These are phyloP conservation scores for Persicaria tinctoria DNA, from an alignment of 148 eudicot species.

Conservation along the genomic window DNA sequence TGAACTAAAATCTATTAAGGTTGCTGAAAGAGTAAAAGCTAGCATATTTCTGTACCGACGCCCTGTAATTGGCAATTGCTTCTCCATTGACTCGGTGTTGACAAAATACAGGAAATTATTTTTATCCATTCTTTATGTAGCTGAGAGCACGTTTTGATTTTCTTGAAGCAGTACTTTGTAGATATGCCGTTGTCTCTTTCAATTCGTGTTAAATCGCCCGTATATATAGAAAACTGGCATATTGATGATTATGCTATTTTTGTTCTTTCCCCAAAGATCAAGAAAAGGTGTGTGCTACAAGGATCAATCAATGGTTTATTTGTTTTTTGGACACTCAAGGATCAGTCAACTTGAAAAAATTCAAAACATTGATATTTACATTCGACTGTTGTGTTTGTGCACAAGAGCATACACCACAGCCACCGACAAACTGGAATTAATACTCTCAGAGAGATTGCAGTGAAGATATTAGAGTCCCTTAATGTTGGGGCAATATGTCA, in stretches of 20 bases:
- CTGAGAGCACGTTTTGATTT: neutral
- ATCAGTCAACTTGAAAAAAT: neutral
- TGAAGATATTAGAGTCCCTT: neutral
- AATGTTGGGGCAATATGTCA: neutral
- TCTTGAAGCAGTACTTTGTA: neutral
- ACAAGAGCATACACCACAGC: neutral
- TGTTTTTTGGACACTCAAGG: no score
- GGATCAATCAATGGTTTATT: no score
- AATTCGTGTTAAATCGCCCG: neutral
- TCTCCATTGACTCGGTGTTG: neutral
- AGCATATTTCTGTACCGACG: neutral
- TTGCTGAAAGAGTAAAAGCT: neutral
- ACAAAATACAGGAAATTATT: neutral
- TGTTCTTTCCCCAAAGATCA: neutral
- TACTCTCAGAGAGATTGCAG: neutral
- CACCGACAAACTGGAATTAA: neutral
- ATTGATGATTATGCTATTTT: neutral
- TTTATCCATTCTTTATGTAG: neutral
- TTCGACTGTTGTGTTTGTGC: no score
- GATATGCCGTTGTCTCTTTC: neutral
- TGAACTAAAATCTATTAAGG: neutral
- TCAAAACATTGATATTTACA: neutral
- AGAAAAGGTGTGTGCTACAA: no score
- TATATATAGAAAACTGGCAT: neutral
- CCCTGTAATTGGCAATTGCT: neutral